Evolutionary conservation across 2,329 filamentous ascomycete genomes (phyloP).

Genomic region (Exutisphaerella laricina): DNA sequence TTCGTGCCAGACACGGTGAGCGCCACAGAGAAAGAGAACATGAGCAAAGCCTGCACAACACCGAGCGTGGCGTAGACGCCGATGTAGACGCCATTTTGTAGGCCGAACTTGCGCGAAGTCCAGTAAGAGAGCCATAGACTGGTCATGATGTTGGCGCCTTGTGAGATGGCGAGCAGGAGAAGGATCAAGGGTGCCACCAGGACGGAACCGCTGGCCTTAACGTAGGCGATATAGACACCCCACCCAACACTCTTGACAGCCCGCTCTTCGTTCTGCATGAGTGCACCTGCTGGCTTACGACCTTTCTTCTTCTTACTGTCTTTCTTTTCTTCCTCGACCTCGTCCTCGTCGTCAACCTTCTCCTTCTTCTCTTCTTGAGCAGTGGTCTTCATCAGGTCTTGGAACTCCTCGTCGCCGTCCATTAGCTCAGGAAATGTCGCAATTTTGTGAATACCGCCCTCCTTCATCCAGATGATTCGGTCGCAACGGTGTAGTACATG

Average conservation of each 20-base stretch:
- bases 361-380: slow-evolving; percentile 50
- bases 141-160: slow-evolving; percentile 80
- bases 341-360: slow-evolving; percentile 44
- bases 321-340: slow-evolving; percentile 51
- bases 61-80: slow-evolving; percentile 67
- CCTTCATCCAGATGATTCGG: slow-evolving; percentile 88
- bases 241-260: slow-evolving; percentile 72
- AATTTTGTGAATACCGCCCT: slow-evolving; percentile 73
- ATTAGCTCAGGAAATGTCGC: slow-evolving; percentile 90
- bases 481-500: slow-evolving; percentile 89
- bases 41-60: slow-evolving; percentile 61
- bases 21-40: slow-evolving; percentile 74
- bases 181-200: slow-evolving; percentile 62
- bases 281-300: slow-evolving; percentile 45
- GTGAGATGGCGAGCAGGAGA: slow-evolving; percentile 62
- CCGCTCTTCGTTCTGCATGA: slow-evolving; percentile 71
- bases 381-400: slow-evolving; percentile 74
- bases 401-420: slow-evolving; percentile 69
- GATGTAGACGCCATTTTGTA: slow-evolving; percentile 58
- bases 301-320: slow-evolving; percentile 53
- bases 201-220: slow-evolving; percentile 66
- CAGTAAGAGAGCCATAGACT: slow-evolving; percentile 92
- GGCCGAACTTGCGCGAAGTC: slow-evolving; percentile 70
- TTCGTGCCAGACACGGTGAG: slow-evolving; percentile 75
- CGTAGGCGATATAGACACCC: slow-evolving; percentile 72